These are phyloP conservation scores for Bipolaris zeicola DNA, from an alignment of 2,329 filamentous ascomycete species.

Conservation along the genomic window DNA sequence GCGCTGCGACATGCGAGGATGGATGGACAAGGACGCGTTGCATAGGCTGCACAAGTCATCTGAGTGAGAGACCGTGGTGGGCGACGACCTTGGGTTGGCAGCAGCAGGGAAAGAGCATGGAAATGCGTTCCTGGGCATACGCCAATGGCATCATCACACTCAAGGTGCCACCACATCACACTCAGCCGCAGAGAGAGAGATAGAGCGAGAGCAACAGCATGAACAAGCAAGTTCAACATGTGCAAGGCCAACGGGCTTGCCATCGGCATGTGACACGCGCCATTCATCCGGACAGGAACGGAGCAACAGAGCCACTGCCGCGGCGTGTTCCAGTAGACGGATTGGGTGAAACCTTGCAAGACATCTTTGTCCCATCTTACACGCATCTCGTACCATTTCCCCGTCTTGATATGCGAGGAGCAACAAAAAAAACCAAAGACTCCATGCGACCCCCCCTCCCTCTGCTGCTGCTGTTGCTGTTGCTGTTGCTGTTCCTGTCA, in stretches of 20 bases:
- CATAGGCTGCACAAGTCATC: constrained; percentile 2
- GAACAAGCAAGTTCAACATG: background rate
- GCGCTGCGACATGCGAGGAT: background rate
- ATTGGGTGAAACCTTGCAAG: constrained; percentile 7
- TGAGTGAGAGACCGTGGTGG: background rate
- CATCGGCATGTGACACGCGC: constrained; percentile 5
- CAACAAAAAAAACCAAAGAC: background rate
- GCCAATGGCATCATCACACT: constrained; percentile 6
- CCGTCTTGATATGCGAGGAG: background rate
- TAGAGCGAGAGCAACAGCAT: background rate
- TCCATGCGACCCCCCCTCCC: background rate
- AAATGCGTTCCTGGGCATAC: background rate
- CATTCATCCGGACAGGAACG: background rate
- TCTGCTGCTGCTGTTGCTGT: too few species aligned
- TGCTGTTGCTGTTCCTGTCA: constrained; percentile 18
- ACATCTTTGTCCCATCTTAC: constrained; percentile 1
- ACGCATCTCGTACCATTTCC: background rate
- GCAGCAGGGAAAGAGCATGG: background rate
- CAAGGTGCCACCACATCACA: constrained; percentile 2
- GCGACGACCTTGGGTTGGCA: constrained; percentile 1
- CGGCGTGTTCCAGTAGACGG: constrained; percentile 10
- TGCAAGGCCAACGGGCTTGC: background rate
- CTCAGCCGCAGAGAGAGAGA: constrained; percentile 4
- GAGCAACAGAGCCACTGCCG: background rate
- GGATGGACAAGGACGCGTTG: background rate